Evolutionary conservation across 1,284 basidiomycete genomes (phyloP).

Genomic region (Coniferiporia sulphurascens): DNA sequence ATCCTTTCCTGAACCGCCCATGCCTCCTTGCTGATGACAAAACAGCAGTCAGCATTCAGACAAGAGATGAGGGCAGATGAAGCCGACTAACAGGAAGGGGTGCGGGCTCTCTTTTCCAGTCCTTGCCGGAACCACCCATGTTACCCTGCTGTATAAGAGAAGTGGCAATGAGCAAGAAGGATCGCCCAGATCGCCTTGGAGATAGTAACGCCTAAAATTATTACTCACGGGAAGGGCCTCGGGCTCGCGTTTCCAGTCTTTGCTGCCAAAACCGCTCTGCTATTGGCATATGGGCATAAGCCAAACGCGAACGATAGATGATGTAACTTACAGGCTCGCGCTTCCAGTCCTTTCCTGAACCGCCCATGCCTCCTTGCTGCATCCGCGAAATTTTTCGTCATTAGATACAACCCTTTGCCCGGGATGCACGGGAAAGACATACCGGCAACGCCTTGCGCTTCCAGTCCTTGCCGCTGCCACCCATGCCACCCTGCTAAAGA

Average conservation of each 20-base stretch:
- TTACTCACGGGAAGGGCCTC: not conserved
- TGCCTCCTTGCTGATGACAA: constrained; percentile 5
- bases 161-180: not conserved
- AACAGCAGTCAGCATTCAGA: not conserved
- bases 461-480: too few relatives aligned
- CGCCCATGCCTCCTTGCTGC: constrained; percentile 3
- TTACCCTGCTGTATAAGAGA: constrained; percentile 2
- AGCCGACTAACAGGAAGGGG: not conserved
- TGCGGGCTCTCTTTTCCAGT: not conserved
- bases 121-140: constrained; percentile 10
- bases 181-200: not conserved
- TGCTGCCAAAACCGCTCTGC: not conserved
- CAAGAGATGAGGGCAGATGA: not conserved
- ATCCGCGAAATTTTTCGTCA: not conserved
- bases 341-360: not conserved
- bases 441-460: too few relatives aligned
- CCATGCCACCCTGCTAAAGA: too few relatives aligned
- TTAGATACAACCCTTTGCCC: too few relatives aligned
- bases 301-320: not conserved
- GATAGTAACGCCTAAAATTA: not conserved
- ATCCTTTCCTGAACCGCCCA: constrained; percentile 12
- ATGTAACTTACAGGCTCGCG: constrained; percentile 4
- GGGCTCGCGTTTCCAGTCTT: not conserved
- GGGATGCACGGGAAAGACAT: too few relatives aligned
- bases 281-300: not conserved